Evolutionary conservation across 805 yeast genomes (phyloP).

Genomic region (Candida vartiovaarae): DNA sequence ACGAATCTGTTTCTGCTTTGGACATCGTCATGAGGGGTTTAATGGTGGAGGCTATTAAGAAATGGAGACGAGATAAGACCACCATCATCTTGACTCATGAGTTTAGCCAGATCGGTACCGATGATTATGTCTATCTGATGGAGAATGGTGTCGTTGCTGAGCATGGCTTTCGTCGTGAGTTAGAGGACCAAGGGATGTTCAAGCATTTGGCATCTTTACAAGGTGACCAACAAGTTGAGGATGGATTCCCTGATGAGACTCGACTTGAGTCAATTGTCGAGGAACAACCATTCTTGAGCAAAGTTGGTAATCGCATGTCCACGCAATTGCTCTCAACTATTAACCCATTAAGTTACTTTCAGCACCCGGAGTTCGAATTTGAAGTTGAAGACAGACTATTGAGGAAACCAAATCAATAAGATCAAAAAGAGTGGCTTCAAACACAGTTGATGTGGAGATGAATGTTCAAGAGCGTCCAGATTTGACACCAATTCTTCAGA

Average conservation of each 20-base stretch:
- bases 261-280: neutral
- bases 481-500: constrained; percentile 22
- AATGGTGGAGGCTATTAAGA: constrained; percentile 43
- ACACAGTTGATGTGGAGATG: neutral
- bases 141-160: constrained; percentile 51
- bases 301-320: constrained; percentile 9
- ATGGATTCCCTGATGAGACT: neutral
- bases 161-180: constrained; percentile 31
- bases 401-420: constrained; percentile 3
- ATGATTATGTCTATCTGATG: constrained; percentile 56
- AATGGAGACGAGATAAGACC: constrained; percentile 61
- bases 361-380: constrained; percentile 3
- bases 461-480: constrained; percentile 17
- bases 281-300: constrained; percentile 2
- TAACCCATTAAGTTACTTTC: constrained; percentile 15
- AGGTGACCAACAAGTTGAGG: constrained; percentile 3
- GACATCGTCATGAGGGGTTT: constrained; percentile 44
- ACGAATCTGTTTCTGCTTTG: constrained; percentile 81
- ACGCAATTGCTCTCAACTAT: constrained; percentile 14
- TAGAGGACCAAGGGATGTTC: constrained; percentile 22
- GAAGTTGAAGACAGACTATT: constrained; percentile 2
- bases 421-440: constrained; percentile 1
- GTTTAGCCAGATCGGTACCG: constrained; percentile 41
- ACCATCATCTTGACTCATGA: constrained; percentile 84
- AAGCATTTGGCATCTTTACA: constrained; percentile 15